Base-by-base conservation (phyloP, 495 filamentous ascomycete species). In the Aspergillus olivimuriae region DNA sequence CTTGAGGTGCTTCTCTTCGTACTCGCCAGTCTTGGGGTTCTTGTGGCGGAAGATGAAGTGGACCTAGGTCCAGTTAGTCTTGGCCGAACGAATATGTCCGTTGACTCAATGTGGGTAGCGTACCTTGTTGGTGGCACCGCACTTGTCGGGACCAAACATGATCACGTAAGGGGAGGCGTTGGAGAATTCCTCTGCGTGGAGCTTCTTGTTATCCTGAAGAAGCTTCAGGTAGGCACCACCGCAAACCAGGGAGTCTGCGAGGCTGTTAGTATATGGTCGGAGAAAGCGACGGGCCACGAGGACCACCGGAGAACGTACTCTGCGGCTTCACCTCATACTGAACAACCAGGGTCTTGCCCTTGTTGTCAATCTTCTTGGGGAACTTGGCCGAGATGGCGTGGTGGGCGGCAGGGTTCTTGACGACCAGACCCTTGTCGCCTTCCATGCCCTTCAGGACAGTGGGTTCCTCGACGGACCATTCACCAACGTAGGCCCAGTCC, bases 41-140 rank as follows among this genome's bases (percentile, higher is more conserved):
- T 97, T 99, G 86, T 97, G 94, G 64, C 92, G 91, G 84, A 99
- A 94, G 70, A 99, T 99, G 73, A 99, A 95, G 78, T 99, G 94
- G 44, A 99, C 87, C 79, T 82, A 42, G n/a, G 24, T 34, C 9
- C n/a, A n/a, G n/a, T n/a, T n/a, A n/a, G n/a, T n/a, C n/a, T n/a
- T n/a, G n/a, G n/a, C n/a, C n/a, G n/a, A n/a, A n/a, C n/a, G n/a
- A 24, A 19, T 31, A 22, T 7, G 7, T 15, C 12, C 2, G n/a
- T n/a, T n/a, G 5, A 28, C 24, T 28, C 5, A 28, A 5, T 5
- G 11, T 6, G 24, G 5, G 24, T 3, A 22, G n/a, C 58, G 43
- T 69, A 81, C 81, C 84, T 97, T 97, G 81, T 99, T 99, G 64
- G 89, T 97, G 59, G 86, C 80, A 69, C 92, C 94, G 66, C 94